Evolutionary conservation across 495 filamentous ascomycete genomes (phyloP).

Genomic region (Aspergillus bertholletiae): DNA sequence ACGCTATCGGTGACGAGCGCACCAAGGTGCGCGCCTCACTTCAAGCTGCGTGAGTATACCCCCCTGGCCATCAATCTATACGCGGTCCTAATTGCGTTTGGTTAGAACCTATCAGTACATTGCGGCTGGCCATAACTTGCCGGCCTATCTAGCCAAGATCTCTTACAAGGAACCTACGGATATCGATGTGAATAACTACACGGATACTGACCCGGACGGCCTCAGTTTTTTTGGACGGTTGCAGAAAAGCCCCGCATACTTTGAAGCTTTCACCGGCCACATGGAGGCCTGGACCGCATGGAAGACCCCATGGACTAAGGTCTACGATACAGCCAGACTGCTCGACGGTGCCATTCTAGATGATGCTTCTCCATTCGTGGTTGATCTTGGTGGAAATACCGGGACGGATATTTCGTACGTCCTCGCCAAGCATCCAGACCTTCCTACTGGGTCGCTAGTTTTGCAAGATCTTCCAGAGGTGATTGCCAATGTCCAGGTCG

Average conservation of each 20-base stretch:
- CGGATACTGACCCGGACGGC: constrained; percentile 26
- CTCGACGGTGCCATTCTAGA: constrained; percentile 15
- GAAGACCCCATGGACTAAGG: constrained; percentile 33
- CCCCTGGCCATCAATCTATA: not conserved
- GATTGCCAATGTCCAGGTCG: constrained; percentile 31
- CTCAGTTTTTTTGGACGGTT: constrained; percentile 34
- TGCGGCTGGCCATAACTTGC: constrained; percentile 22
- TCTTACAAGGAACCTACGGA: constrained; percentile 34
- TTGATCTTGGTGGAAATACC: constrained; percentile 49
- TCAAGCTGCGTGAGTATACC: constrained; percentile 28
- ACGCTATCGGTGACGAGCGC: constrained; percentile 30
- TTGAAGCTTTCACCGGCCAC: constrained; percentile 33
- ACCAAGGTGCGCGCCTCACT: constrained; percentile 33
- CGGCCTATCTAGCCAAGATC: constrained; percentile 33
- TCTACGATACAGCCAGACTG: constrained; percentile 26
- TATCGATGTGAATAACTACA: constrained; percentile 25
- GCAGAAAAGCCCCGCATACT: constrained; percentile 24
- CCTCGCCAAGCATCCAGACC: constrained; percentile 32
- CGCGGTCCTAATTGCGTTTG: no score
- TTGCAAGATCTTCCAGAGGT: constrained; percentile 49
- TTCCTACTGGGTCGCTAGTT: constrained; percentile 34
- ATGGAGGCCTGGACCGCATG: constrained; percentile 36
- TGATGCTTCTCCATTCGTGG: constrained; percentile 28
- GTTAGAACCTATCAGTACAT: constrained; percentile 29
- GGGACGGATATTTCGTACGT: constrained; percentile 46